A percentile compares a stretch with the other conserved stretches of the same genome.
phyloP scores from a whole-genome alignment of 371 early-diverging fungal genomes.

The Mortierella sp. region DNA sequence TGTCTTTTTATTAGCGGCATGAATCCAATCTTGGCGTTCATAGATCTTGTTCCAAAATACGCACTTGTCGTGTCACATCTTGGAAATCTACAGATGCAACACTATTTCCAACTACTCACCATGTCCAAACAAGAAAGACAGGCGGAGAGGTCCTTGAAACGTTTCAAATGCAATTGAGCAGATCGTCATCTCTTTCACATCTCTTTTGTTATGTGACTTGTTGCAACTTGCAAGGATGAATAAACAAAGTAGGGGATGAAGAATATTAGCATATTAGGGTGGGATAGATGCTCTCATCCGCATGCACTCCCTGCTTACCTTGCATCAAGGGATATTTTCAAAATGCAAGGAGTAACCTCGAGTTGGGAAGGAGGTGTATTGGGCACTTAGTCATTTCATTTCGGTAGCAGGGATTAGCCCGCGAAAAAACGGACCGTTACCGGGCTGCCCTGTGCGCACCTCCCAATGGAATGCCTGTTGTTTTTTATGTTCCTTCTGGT shows the following conservation, averaged over 20 bases:
- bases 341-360: not conserved
- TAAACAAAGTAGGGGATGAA: not conserved
- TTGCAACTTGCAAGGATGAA: too few relatives aligned
- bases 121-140: not conserved
- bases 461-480: not conserved
- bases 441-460: not conserved
- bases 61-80: not conserved
- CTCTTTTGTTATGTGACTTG: not conserved
- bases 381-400: too few relatives aligned
- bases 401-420: too few relatives aligned
- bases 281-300: not conserved
- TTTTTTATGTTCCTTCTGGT: not conserved
- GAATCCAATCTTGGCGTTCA: not conserved
- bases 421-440: not conserved
- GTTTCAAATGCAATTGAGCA: slow-evolving; percentile 5
- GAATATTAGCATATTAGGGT: not conserved
- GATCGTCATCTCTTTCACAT: not conserved
- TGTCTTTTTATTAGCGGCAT: not conserved
- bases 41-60: not conserved
- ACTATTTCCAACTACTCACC: not conserved
- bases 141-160: not conserved
- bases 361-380: not conserved
- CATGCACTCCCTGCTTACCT: not conserved
- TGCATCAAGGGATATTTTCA: not conserved
- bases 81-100: not conserved